phyloP scores from a whole-genome alignment of 2,329 filamentous ascomycete genomes.

The Pseudogymnoascus sp. region DNA sequence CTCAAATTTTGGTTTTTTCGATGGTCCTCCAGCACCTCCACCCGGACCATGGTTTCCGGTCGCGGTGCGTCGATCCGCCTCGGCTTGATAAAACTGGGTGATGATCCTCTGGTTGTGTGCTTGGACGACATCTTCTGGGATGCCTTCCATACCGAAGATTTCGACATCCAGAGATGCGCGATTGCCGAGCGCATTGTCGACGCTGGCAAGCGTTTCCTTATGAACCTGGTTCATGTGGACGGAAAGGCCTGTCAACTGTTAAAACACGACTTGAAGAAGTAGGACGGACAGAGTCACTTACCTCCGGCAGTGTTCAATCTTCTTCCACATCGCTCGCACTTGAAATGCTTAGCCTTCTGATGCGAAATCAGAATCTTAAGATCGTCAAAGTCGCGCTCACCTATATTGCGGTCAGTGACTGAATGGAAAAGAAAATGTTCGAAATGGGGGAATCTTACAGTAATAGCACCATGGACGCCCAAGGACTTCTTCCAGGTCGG shows the following conservation, averaged over 20 bases:
- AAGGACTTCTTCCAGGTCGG: constrained; percentile 81
- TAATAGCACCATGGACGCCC: constrained; percentile 95
- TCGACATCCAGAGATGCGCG: constrained; percentile 81
- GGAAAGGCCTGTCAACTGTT: constrained; percentile 53
- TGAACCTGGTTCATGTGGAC: constrained; percentile 99
- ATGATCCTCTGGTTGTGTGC: constrained; percentile 82
- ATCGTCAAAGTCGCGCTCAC: constrained; percentile 95
- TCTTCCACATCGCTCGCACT: constrained; percentile 83
- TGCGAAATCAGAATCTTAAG: constrained; percentile 93
- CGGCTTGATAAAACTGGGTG: constrained; percentile 73
- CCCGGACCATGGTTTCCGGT: constrained; percentile 78
- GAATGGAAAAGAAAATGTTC: constrained; percentile 8
- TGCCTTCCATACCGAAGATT: constrained; percentile 97
- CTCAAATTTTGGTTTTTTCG: constrained; percentile 66
- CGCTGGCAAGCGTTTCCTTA: constrained; percentile 78
- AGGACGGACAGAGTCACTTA: constrained; percentile 35
- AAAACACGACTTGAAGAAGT: background rate
- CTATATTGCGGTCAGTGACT: constrained; percentile 32
- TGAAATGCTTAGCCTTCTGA: constrained; percentile 99
- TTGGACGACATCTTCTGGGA: constrained; percentile 75
- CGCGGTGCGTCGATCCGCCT: constrained; percentile 69
- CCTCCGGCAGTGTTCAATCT: constrained; percentile 91
- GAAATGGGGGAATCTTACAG: constrained; percentile 43
- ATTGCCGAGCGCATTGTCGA: constrained; percentile 88
- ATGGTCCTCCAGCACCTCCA: constrained; percentile 44